A percentile compares a stretch with the other conserved stretches of the same genome.
Evolutionary conservation across 2,329 filamentous ascomycete genomes (phyloP).

Genomic region (Neophaeococcomyces aloes): DNA sequence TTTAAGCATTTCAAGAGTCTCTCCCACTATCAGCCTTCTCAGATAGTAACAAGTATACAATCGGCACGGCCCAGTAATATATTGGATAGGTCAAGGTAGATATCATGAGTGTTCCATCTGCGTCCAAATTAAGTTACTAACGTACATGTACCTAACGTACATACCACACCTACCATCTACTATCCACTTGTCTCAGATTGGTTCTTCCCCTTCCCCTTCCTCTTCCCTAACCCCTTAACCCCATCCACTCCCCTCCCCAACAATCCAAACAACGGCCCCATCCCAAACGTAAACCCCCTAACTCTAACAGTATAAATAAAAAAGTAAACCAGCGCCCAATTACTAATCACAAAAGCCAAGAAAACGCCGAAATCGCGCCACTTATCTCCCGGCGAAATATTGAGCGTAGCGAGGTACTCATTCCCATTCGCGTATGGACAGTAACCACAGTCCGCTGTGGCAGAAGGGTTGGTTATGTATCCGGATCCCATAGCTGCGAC

Average conservation of each 20-base stretch:
- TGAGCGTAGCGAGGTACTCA: conserved; percentile 54
- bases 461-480: conserved; percentile 54
- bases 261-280: conserved; percentile 46
- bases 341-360: conserved; percentile 57
- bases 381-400: conserved; percentile 49
- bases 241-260: conserved; percentile 32
- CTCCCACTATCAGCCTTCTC: too few species aligned
- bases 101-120: too few species aligned
- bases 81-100: too few species aligned
- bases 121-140: too few species aligned
- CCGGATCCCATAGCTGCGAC: conserved; percentile 36
- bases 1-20: too few species aligned
- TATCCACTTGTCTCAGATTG: too few species aligned
- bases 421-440: conserved; percentile 57
- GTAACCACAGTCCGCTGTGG: conserved; percentile 54
- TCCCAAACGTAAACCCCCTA: conserved; percentile 59
- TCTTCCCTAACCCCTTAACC: background rate
- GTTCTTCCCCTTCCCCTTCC: too few species aligned
- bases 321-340: conserved; percentile 64
- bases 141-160: too few species aligned
- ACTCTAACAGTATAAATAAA: conserved; percentile 68
- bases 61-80: too few species aligned
- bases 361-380: conserved; percentile 67
- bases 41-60: too few species aligned
- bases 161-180: too few species aligned